These are phyloP conservation scores for Priceomyces fermenticarens DNA, from an alignment of 805 yeast species.

Conservation along the genomic window DNA sequence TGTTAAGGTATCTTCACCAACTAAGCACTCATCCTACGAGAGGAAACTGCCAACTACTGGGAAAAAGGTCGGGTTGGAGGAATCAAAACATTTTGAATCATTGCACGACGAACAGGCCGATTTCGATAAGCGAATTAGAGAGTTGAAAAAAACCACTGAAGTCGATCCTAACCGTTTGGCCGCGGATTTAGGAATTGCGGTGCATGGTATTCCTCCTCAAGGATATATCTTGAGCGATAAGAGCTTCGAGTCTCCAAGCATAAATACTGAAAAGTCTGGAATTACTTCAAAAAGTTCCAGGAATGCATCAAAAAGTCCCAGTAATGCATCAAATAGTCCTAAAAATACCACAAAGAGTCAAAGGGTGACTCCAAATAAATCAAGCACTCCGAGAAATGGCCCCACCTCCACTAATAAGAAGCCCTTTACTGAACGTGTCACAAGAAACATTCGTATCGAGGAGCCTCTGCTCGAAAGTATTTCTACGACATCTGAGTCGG, in stretches of 20 bases:
- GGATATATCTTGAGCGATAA: slow-evolving; percentile 3
- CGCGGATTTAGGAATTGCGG: slow-evolving; percentile 27
- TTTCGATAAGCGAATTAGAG: slow-evolving; percentile 17
- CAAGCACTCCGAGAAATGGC: no score
- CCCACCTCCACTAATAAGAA: not conserved
- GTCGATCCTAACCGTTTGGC: slow-evolving; percentile 25
- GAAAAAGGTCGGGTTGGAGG: not conserved
- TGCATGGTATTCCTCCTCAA: slow-evolving; percentile 14
- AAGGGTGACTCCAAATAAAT: not conserved
- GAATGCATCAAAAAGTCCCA: no score
- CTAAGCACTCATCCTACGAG: not conserved
- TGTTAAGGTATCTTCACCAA: no score
- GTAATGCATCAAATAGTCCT: no score
- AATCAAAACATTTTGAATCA: slow-evolving; percentile 5
- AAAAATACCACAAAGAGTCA: not conserved
- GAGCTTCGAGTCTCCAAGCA: slow-evolving; percentile 9
- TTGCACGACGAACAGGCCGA: slow-evolving; percentile 21
- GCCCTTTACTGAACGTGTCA: not conserved
- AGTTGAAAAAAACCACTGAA: slow-evolving; percentile 14
- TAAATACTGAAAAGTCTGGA: slow-evolving; percentile 1
- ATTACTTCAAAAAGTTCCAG: slow-evolving; percentile 1
- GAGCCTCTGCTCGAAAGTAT: not conserved
- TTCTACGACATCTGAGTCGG: slow-evolving; percentile 5
- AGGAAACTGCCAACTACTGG: not conserved
- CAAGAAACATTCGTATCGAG: not conserved